Evolutionary conservation across 2,329 filamentous ascomycete genomes (phyloP).

Genomic region (Fusarium lyarnte): DNA sequence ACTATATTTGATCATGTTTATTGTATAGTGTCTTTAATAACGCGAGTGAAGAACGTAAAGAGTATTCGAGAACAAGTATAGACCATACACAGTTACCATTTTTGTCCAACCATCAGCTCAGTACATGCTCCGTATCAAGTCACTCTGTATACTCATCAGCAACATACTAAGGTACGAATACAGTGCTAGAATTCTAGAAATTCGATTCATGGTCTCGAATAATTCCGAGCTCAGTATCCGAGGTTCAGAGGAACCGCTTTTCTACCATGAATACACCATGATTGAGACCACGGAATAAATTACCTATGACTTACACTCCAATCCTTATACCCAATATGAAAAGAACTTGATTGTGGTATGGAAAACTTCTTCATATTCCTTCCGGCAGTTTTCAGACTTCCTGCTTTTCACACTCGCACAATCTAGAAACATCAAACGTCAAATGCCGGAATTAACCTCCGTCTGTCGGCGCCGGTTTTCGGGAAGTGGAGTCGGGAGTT

Average conservation of each 20-base stretch:
- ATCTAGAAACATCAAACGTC: not conserved
- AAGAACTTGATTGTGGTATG: too few relatives aligned
- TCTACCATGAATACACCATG: not conserved
- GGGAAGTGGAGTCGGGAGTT: constrained; percentile 45
- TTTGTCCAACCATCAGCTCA: not conserved
- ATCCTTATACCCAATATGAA: too few relatives aligned
- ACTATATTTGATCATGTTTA: not conserved
- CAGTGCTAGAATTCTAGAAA: not conserved
- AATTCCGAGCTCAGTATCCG: not conserved
- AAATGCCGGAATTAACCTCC: constrained; percentile 24
- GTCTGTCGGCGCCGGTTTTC: constrained; percentile 37
- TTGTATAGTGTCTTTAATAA: not conserved
- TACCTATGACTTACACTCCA: not conserved
- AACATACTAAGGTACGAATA: not conserved
- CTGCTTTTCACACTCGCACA: not conserved
- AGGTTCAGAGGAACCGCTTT: not conserved
- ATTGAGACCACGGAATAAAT: not conserved
- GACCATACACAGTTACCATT: not conserved
- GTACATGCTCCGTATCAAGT: not conserved
- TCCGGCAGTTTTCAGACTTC: not conserved
- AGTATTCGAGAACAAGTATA: not conserved
- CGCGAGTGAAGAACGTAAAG: not conserved
- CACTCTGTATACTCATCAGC: not conserved
- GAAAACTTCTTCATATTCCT: not conserved
- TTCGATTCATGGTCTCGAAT: not conserved